These are phyloP conservation scores for Porodaedalea pini DNA, from an alignment of 1,284 basidiomycete species.

Conservation along the genomic window DNA sequence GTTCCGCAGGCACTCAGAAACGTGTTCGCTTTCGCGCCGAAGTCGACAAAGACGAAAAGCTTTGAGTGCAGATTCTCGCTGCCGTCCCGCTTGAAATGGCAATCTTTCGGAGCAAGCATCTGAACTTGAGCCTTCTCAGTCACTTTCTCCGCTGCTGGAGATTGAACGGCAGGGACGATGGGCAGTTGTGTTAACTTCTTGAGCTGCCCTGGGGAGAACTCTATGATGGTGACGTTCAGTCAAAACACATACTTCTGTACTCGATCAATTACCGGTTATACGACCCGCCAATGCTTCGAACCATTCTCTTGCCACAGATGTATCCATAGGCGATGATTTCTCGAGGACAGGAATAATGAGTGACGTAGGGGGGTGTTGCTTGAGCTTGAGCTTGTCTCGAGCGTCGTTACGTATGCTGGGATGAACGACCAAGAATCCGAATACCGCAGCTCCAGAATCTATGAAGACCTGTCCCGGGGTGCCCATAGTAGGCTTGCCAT, in stretches of 20 bases:
- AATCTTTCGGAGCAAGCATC: conserved; percentile 60
- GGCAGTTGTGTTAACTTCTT: conserved; percentile 45
- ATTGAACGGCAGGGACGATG: conserved; percentile 49
- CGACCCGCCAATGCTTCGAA: conserved; percentile 78
- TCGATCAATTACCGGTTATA: conserved; percentile 52
- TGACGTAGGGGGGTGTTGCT: conserved; percentile 68
- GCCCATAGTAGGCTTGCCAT: conserved; percentile 49
- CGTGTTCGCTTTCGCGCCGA: conserved; percentile 77
- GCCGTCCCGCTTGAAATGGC: conserved; percentile 59
- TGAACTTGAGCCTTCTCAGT: conserved; percentile 33
- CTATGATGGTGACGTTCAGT: conserved; percentile 30
- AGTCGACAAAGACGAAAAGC: conserved; percentile 87
- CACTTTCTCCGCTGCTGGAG: conserved; percentile 27
- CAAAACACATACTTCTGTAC: conserved; percentile 22
- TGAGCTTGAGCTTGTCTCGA: conserved; percentile 67
- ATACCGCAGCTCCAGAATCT: conserved; percentile 61
- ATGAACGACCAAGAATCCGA: conserved; percentile 75
- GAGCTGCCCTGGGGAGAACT: conserved; percentile 47
- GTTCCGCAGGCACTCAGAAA: conserved; percentile 90
- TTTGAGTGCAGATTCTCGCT: conserved; percentile 64
- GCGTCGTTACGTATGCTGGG: conserved; percentile 58
- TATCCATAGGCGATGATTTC: conserved; percentile 57
- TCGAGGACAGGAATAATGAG: conserved; percentile 65
- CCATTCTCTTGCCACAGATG: conserved; percentile 56
- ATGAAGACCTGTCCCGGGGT: conserved; percentile 78